phyloP scores from a whole-genome alignment of 169 alveolate genomes.

The Eimeria falciformis region DNA sequence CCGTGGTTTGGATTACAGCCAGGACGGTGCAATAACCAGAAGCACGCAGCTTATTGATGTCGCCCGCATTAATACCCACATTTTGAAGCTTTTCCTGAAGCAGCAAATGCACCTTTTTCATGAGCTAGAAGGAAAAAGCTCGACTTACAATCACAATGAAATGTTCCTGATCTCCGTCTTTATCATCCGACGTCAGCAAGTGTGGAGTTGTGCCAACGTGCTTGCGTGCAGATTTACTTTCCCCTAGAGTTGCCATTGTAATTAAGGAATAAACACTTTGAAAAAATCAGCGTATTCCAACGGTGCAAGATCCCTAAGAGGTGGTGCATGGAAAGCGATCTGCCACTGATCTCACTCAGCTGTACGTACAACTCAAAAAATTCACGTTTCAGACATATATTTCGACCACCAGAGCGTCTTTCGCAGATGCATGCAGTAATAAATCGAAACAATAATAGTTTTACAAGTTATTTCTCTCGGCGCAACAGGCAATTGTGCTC shows the following conservation, averaged over 20 bases:
- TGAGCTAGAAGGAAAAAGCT: background rate
- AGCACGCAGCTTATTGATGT: constrained; percentile 78
- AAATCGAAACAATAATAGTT: too few relatives aligned
- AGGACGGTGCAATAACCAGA: constrained; percentile 81
- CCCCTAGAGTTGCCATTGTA: constrained; percentile 74
- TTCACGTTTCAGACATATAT: background rate
- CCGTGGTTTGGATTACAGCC: constrained; percentile 80
- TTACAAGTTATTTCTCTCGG: too few relatives aligned
- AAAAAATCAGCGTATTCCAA: background rate
- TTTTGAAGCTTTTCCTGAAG: constrained; percentile 77
- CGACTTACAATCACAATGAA: constrained; percentile 60
- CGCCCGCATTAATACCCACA: constrained; percentile 79
- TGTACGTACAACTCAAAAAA: background rate
- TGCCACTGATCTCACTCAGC: background rate
- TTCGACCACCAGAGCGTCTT: too few relatives aligned
- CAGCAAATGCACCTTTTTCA: background rate
- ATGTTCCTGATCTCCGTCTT: constrained; percentile 22
- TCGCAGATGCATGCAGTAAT: too few relatives aligned
- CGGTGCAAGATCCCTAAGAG: background rate
- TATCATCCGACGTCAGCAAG: constrained; percentile 11
- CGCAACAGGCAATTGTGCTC: too few relatives aligned
- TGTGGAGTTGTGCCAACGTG: constrained; percentile 70
- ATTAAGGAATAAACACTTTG: background rate
- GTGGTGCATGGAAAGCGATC: background rate
- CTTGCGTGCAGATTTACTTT: constrained; percentile 78